Evolutionary conservation across 495 filamentous ascomycete species (phyloP), one percentile per base, ranked within the genome.

Genomic region (Jackrogersella multiformis): DNA sequence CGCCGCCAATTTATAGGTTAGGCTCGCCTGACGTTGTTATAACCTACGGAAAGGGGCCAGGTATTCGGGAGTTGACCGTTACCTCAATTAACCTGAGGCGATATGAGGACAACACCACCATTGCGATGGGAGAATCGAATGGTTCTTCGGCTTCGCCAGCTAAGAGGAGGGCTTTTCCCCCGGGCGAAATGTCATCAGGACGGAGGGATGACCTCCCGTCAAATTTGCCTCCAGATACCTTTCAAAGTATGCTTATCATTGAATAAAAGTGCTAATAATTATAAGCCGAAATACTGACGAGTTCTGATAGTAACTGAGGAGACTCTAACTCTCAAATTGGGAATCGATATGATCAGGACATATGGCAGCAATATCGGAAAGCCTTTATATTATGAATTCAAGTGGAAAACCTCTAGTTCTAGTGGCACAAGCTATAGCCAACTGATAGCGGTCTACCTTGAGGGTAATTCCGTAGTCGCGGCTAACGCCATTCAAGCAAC

Each of bases 311-410:
- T 54, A 24, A 48, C 45, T n/a, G 26, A 68, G 12, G 41, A 48
- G 3, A 59, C 4, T 10, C 24, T 68, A 20, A 48, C 35, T 54
- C 59, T 68, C 1, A 2, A 13, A 0, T 18, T 60, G 3, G 24
- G n/a, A 16, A 26, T 1, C 0, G 44, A 56, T 35, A 0, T 30
- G 20, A 10, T 7, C 10, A 8, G 8, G 0, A 4, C 36, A 0
- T 69, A 64, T 23, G 39, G 60, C n/a, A 32, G 2, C 16, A 64
- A 52, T 16, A 12, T 64, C 9, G 45, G 30, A 41, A 15, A 44
- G 16, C 60, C 56, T 10, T 34, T 69, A 42, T 69, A 56, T 52
- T 69, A 61, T 20, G 66, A 69, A 34, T 42, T 69, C 23, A 30
- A 64, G 10, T 69, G 66, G 66, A 10, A 61, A 9, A 61, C 64